Base-by-base conservation (phyloP, 1,139 yeast genomes). In the Candida sanyaensis region DNA sequence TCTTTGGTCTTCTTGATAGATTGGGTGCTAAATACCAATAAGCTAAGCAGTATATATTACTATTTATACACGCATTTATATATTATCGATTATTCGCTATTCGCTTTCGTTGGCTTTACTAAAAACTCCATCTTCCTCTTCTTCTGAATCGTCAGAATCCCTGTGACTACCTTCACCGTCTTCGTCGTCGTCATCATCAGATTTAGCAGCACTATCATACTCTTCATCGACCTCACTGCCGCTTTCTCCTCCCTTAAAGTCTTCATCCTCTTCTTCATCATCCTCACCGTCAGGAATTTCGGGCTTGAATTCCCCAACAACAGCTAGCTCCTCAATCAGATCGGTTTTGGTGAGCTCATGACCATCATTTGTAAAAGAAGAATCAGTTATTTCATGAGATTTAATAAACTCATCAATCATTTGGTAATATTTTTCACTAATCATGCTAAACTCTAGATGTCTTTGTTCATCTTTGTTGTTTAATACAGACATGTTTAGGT, bases 361-460 rank as follows among this genome's bases (percentile, higher is more conserved):
- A 50, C 84, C 90, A 43, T 86, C 96, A 51, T 91, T 86, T 23
- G 38, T 36, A 83, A 88, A 86, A 2, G 97, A 88, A 53, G 84
- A 84, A 61, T 93, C 96, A 46, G 76, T 75, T 34, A 91, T 82
- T 44, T 81, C 78, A 62, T 87, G 85, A 39, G 70, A 66, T 54
- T 80, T 80, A 44, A 91, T 85, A 60, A 87, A 93, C 13, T 75
- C 80, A 60, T 90, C 96, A 49, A 93, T 86, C 13, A 75, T 73
- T 38, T 80, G 83, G 63, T 81, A 91, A 53, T 86, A 90, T 43
- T 74, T 75, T 62, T 93, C 97, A 62, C 91, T 97, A 57, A 93
- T 88, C 95, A 93, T 91, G 43, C 93, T 83, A 58, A 90, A 92
- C 65, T 93, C 98, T 50, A 77, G 68, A 4, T 57, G 57, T 50